phyloP scores from a whole-genome alignment of 495 filamentous ascomycete species.

The Podospora pseudocomata region DNA sequence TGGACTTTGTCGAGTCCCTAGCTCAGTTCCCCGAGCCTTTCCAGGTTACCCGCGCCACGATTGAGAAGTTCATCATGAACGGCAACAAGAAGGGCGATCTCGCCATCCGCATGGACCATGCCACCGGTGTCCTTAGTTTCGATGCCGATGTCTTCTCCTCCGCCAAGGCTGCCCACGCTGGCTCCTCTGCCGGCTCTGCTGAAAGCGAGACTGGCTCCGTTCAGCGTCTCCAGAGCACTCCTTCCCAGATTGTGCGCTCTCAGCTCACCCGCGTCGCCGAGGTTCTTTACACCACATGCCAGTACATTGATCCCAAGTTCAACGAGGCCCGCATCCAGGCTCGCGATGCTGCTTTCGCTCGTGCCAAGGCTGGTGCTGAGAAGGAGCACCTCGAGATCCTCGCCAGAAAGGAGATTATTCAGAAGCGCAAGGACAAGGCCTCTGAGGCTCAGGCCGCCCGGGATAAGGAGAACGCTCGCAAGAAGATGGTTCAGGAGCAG shows the following conservation, averaged over 20 bases:
- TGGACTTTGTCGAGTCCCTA: slow-evolving; percentile 88
- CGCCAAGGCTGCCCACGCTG: slow-evolving; percentile 84
- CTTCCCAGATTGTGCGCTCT: slow-evolving; percentile 93
- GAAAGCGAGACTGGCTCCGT: slow-evolving; percentile 82
- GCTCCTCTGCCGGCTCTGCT: slow-evolving; percentile 80
- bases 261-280: slow-evolving; percentile 90
- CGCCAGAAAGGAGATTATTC: slow-evolving; percentile 82
- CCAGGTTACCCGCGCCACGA: slow-evolving; percentile 84
- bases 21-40: slow-evolving; percentile 96
- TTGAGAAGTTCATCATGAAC: slow-evolving; percentile 99
- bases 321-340: slow-evolving; percentile 72
- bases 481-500: slow-evolving; percentile 77
- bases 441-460: slow-evolving; percentile 77
- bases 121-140: slow-evolving; percentile 89
- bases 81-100: slow-evolving; percentile 99
- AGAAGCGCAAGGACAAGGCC: slow-evolving; percentile 93
- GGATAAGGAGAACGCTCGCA: slow-evolving; percentile 87
- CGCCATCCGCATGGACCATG: slow-evolving; percentile 93
- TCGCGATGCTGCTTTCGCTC: slow-evolving; percentile 72
- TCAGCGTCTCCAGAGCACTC: slow-evolving; percentile 93
- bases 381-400: slow-evolving; percentile 88
- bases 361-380: slow-evolving; percentile 81
- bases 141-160: slow-evolving; percentile 98
- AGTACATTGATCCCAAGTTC: slow-evolving; percentile 89
- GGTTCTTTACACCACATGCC: slow-evolving; percentile 85